Base-by-base conservation (phyloP, 2,329 filamentous ascomycete genomes). In the Aureobasidium leucospermi region DNA sequence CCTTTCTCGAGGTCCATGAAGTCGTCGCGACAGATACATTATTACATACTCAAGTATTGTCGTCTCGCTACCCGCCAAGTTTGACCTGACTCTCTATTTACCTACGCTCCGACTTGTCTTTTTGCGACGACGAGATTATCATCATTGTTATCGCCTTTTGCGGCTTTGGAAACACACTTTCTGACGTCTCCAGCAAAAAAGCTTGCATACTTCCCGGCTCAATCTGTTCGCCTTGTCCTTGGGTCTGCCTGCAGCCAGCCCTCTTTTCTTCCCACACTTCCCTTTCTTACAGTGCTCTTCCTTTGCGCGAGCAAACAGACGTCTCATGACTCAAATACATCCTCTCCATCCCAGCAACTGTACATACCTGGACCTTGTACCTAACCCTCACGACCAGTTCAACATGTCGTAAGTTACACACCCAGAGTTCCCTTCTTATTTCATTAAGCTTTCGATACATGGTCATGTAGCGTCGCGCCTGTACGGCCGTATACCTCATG, bases 361-460 rank as follows among this genome's bases (percentile, higher is more conserved):
- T 59, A 59, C 47, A 59, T 59, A 59, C 48, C 58, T 53, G 47
- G 39, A 46, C 32, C 29, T 59, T 56, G 51, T 60, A 60, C 51
- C 49, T 53, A 60, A 19, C 43, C 23, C 42, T 47, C 52, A 49
- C 53, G 53, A 61, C 36, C 53, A 58, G 49, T 60, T 59, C 55
- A 61, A 49, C 56, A 63, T 63, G 61, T 61, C 61, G 61, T 63
- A 61, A 59, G 61, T 63, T 38, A 29, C 48, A 42, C 51, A 19
- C 28, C 39, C 29, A 32, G 16, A 55, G 29, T 58, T 41, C 19
- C 31, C 19, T n/a, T 19, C 28, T 23, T 38, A 39, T 19, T 9
- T 38, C 13, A 36, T 38, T 52, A 52, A 59, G 43, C 57, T 58
- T 55, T 58, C 43, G 55, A 47, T 58, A 58, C 43, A 15, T 58